phyloP scores from a whole-genome alignment of 305 asterid species.

The Withania somnifera region DNA sequence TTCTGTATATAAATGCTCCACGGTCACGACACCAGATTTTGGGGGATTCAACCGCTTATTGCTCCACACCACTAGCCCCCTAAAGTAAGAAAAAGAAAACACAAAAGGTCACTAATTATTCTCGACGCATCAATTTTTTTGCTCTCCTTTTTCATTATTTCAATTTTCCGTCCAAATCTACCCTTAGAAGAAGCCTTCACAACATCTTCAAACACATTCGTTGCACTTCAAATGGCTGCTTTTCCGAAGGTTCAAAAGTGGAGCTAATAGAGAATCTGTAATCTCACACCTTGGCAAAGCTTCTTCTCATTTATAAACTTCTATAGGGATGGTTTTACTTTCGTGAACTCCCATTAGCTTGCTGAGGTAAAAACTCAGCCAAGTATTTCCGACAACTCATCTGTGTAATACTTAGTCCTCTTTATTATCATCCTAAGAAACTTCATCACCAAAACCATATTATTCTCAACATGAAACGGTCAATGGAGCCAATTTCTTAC shows the following conservation, averaged over 20 bases:
- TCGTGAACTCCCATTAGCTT: not conserved
- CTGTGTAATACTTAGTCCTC: not conserved
- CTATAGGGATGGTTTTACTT: not conserved
- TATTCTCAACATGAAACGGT: not conserved
- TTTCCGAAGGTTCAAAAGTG: not conserved
- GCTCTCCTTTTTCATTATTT: not conserved
- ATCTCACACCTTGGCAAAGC: not conserved
- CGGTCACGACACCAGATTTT: too few relatives aligned
- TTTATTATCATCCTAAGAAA: not conserved
- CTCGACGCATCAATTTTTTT: not conserved
- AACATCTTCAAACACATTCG: not conserved
- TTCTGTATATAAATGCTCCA: too few relatives aligned
- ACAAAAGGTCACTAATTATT: not conserved
- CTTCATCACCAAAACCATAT: not conserved
- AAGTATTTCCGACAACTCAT: not conserved
- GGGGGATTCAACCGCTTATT: too few relatives aligned
- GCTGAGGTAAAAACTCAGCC: not conserved
- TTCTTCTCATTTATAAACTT: not conserved
- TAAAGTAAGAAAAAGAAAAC: not conserved
- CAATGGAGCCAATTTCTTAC: not conserved
- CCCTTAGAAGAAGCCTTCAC: not conserved
- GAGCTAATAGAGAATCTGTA: not conserved
- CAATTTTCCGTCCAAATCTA: not conserved
- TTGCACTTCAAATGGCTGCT: not conserved
- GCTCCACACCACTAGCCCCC: not conserved